Conservation (phyloP, 352 stramenopile genomes). For the Globisporangium lucens region DNA sequence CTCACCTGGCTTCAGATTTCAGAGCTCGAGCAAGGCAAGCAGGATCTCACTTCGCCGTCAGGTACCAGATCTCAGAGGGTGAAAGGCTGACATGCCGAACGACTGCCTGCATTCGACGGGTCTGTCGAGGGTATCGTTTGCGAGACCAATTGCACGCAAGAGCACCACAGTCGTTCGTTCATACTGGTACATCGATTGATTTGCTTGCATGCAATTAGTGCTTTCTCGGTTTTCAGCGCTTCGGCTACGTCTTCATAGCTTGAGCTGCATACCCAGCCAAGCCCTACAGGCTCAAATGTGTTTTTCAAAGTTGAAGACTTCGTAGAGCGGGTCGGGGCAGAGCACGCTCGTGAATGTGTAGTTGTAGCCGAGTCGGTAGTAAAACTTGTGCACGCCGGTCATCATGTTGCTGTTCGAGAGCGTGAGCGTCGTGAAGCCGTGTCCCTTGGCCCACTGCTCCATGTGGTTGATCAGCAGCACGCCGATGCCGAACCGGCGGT, state of each 20-base stretch:
- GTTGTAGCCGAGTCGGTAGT: conserved; percentile 12
- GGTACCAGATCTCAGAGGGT: too few relatives aligned
- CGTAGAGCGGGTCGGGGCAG: conserved; percentile 7
- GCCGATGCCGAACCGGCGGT: conserved; percentile 16
- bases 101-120: background rate
- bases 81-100: background rate
- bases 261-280: too few relatives aligned
- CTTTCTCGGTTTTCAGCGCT: background rate
- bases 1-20: background rate
- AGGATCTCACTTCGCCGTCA: background rate
- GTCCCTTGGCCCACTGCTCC: conserved; percentile 11
- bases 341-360: conserved; percentile 9
- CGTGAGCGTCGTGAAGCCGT: conserved; percentile 11
- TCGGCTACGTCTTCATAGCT: background rate
- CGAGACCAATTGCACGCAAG: background rate
- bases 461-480: conserved; percentile 13
- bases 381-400: conserved; percentile 16
- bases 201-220: background rate
- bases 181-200: background rate
- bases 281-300: background rate
- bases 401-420: conserved; percentile 19
- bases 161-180: background rate
- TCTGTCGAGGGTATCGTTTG: background rate
- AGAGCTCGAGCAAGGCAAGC: background rate
- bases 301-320: conserved; percentile 16